Conservation (phyloP, 495 filamentous ascomycete genomes). For the Cenococcum geophilum region DNA sequence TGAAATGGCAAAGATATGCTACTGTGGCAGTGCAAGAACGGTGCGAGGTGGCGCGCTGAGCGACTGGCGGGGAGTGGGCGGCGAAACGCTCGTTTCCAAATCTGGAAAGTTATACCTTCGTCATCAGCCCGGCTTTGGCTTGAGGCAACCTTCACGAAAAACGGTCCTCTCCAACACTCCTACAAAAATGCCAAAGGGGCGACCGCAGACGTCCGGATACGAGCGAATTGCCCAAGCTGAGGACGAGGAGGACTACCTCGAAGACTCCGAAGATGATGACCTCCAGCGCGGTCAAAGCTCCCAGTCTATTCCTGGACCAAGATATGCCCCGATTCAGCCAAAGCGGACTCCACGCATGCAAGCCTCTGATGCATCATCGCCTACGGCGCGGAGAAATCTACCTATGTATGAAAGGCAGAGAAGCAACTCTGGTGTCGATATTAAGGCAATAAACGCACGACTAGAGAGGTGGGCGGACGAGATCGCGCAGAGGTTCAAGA, state of each 20-base stretch:
- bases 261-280: constrained; percentile 61
- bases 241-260: constrained; percentile 53
- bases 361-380: constrained; percentile 36
- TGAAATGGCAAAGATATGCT: neutral
- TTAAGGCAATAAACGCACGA: constrained; percentile 96
- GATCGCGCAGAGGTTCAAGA: constrained; percentile 96
- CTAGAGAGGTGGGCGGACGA: constrained; percentile 97
- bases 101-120: neutral
- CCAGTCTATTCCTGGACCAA: constrained; percentile 55
- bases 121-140: neutral
- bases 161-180: neutral
- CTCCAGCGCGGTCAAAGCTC: constrained; percentile 46
- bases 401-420: constrained; percentile 48
- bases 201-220: constrained; percentile 82
- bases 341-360: constrained; percentile 57
- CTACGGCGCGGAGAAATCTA: constrained; percentile 44
- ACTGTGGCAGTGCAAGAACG: neutral
- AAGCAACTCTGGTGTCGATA: constrained; percentile 88
- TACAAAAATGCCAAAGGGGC: constrained; percentile 42
- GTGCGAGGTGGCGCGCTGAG: neutral
- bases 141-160: neutral
- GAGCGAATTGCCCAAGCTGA: constrained; percentile 88
- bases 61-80: neutral
- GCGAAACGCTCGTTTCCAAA: neutral
- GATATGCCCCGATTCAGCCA: constrained; percentile 65